Evolutionary conservation across 176 grass and related monocot genomes (phyloP).

Genomic region (Avena insularis): DNA sequence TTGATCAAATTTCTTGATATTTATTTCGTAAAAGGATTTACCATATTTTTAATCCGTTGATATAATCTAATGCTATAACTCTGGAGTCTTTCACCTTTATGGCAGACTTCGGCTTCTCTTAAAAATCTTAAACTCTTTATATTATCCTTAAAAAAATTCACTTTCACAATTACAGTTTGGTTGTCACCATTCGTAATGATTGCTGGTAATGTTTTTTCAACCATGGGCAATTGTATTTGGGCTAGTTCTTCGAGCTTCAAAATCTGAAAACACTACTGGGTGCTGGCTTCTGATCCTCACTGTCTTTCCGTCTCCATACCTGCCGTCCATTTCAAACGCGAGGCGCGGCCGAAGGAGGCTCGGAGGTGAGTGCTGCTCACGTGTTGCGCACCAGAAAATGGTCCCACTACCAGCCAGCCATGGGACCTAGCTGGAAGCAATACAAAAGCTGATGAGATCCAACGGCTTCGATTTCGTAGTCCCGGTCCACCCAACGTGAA

Average conservation of each 20-base stretch:
- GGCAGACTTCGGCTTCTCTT: no score
- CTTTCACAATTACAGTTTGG: no score
- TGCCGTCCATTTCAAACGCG: slow-evolving; percentile 21
- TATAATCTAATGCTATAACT: no score
- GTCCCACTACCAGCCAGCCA: not conserved
- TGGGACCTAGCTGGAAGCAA: not conserved
- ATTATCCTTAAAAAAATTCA: no score
- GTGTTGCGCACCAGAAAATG: slow-evolving; percentile 24
- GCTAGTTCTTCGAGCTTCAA: not conserved
- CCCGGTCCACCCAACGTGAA: slow-evolving; percentile 22
- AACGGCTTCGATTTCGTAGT: slow-evolving; percentile 28
- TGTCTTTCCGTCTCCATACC: not conserved
- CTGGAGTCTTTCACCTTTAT: no score
- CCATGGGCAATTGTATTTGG: no score
- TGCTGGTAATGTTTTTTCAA: no score
- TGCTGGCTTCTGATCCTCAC: not conserved
- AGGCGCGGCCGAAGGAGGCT: not conserved
- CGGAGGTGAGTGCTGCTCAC: slow-evolving; percentile 1
- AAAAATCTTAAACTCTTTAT: no score
- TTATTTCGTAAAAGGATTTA: no score
- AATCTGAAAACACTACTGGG: not conserved
- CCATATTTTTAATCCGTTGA: no score
- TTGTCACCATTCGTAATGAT: no score
- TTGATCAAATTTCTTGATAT: no score
- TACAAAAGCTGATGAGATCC: slow-evolving; percentile 28